Conservation (phyloP, 305 asterid species). For the Solanum chacoense region DNA sequence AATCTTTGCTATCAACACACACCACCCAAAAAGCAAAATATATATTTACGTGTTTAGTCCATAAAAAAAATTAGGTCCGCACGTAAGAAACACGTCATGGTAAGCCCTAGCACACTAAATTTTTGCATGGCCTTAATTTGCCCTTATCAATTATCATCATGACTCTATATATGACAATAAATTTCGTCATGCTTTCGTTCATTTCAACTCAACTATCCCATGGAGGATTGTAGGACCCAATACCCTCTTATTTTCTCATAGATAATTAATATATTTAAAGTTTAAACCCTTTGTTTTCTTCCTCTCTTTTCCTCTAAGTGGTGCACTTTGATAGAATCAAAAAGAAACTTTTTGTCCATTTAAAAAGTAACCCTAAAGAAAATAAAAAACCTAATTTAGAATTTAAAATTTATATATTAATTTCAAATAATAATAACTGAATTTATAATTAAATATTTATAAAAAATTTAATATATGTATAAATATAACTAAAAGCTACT, state of each 20-base stretch:
- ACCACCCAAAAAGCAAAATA: not conserved
- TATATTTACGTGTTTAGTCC: not conserved
- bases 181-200: slow-evolving; percentile 74
- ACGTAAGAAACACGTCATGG: not conserved
- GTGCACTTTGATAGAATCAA: slow-evolving; percentile 29
- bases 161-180: slow-evolving; percentile 22
- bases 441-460: not conserved
- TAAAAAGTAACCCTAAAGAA: slow-evolving; percentile 13
- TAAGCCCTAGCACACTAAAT: not conserved
- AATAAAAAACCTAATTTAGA: not conserved
- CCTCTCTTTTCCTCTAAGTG: slow-evolving; percentile 21
- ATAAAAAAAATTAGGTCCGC: not conserved
- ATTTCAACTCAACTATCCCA: slow-evolving; percentile 23
- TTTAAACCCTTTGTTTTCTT: not conserved
- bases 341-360: slow-evolving; percentile 9
- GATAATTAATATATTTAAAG: not conserved
- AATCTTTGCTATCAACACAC: not conserved
- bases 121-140: not conserved
- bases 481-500: not conserved
- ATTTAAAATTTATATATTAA: not conserved
- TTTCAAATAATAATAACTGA: not conserved
- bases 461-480: not conserved
- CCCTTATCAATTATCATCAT: not conserved
- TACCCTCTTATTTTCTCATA: slow-evolving; percentile 19
- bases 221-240: slow-evolving; percentile 22